A percentile compares a stretch with the other conserved stretches of the same genome.
Evolutionary conservation across 495 filamentous ascomycete genomes (phyloP).

Genomic region (Neurospora sp.): DNA sequence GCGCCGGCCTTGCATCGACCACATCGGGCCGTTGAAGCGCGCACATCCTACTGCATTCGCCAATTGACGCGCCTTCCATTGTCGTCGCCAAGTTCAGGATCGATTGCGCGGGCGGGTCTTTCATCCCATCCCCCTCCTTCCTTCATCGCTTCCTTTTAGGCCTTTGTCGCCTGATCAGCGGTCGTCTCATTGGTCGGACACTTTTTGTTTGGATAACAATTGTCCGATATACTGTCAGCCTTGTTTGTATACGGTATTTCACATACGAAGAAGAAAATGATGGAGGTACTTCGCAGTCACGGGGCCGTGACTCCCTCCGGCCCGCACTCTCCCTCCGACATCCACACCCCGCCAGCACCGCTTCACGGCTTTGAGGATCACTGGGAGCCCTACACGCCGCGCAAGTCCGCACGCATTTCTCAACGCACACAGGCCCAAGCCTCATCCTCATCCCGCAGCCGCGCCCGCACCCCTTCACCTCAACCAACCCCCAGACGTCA

Average conservation of each 20-base stretch:
- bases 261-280: neutral
- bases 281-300: slow-evolving; percentile 4
- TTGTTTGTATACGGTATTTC: neutral
- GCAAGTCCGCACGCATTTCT: slow-evolving; percentile 45
- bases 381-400: slow-evolving; percentile 58
- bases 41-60: neutral
- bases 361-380: slow-evolving; percentile 59
- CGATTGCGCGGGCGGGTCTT: neutral
- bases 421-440: slow-evolving; percentile 16
- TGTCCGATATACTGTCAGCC: neutral
- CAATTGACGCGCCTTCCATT: neutral
- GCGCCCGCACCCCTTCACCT: slow-evolving; percentile 34
- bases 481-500: slow-evolving; percentile 25
- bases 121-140: neutral
- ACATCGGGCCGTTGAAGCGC: neutral
- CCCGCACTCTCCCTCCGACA: slow-evolving; percentile 48
- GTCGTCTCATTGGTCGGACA: neutral
- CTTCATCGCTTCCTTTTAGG: neutral
- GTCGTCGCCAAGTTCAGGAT: neutral
- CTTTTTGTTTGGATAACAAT: neutral
- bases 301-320: slow-evolving; percentile 37
- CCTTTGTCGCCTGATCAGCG: neutral
- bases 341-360: slow-evolving; percentile 64
- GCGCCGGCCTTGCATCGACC: neutral
- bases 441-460: neutral